Base-by-base conservation (phyloP, 805 yeast genomes). In the Starmerella potacharoeniae region DNA sequence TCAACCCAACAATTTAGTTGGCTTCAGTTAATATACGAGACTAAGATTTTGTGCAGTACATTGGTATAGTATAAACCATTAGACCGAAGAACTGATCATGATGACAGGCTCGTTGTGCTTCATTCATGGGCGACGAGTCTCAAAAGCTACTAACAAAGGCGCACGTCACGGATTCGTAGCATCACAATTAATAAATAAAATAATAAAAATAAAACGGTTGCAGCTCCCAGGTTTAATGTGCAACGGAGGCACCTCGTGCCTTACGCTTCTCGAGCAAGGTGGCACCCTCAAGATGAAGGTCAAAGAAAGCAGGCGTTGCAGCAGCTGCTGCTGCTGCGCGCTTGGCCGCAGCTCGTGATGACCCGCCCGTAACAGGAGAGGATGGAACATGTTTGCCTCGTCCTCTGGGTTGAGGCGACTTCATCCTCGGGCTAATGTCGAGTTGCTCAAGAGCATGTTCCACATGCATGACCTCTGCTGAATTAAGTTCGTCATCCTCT, bases 201-300 rank as follows among this genome's bases (percentile, higher is more conserved):
- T 16, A 31, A 44, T 44, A 44, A 44, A n/a, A 44, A 31, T 37
- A 44, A 44, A 44, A 43, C 10, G 22, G 34, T 43, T 11, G n/a
- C n/a, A 22, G 10, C 7, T 28, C 17, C 17, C 29, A 13, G 48
- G 13, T 6, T 35, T 39, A 57, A 11, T 45, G 49, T 5, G 53
- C 59, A 6, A 56, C 52, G 8, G 61, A 55, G 4, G 62, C 35
- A 9, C 55, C 56, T 11, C 60, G 46, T 3, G 63, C 63, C 43
- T 56, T 58, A 6, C 65, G 54, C 53, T 88, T 72, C 47, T 80
- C 77, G 40, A 84, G 69, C 57, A 84, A 68, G 35, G 83, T 82
- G 45, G 86, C 80, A 22, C 83, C 83, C 54, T 80, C 80, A 63
- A 84, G 67, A 57, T 78, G 80, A 56, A 84, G 71, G 53, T 83